Percentiles rank a stretch among this genome's conserved stretches.
These are phyloP conservation scores for Thozetella sp. DNA, from an alignment of 495 filamentous ascomycete genomes.

Conservation along the genomic window DNA sequence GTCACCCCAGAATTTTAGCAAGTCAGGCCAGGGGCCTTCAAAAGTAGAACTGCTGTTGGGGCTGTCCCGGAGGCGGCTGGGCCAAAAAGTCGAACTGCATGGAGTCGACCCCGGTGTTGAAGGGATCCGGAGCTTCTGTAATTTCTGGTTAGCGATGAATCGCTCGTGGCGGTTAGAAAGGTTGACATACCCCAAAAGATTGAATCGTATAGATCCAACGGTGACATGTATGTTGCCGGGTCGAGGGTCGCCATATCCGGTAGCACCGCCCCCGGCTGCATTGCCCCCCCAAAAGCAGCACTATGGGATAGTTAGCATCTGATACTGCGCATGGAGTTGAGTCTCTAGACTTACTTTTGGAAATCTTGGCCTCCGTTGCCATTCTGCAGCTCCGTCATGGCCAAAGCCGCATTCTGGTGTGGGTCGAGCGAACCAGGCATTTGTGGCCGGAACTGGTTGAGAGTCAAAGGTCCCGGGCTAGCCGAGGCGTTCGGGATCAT, in stretches of 20 bases:
- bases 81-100: constrained; percentile 56
- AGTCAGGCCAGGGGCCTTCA: too few species aligned
- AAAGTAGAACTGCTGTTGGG: constrained; percentile 51
- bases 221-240: constrained; percentile 47
- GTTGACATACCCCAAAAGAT: constrained; percentile 57
- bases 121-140: constrained; percentile 49
- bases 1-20: too few species aligned
- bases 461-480: constrained; percentile 9
- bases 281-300: constrained; percentile 8
- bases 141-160: constrained; percentile 5
- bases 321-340: not conserved
- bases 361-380: constrained; percentile 40
- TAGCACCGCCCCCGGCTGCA: constrained; percentile 28
- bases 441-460: constrained; percentile 14
- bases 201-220: constrained; percentile 60
- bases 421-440: constrained; percentile 33
- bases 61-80: constrained; percentile 48
- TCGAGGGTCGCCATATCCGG: constrained; percentile 41
- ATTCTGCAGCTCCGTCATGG: constrained; percentile 57
- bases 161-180: not conserved
- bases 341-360: constrained; percentile 23
- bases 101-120: constrained; percentile 44
- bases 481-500: constrained; percentile 8
- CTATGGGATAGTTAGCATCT: not conserved
- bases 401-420: constrained; percentile 55